Conservation (phyloP, 2,329 filamentous ascomycete species). For the Stenocarpella maydis region DNA sequence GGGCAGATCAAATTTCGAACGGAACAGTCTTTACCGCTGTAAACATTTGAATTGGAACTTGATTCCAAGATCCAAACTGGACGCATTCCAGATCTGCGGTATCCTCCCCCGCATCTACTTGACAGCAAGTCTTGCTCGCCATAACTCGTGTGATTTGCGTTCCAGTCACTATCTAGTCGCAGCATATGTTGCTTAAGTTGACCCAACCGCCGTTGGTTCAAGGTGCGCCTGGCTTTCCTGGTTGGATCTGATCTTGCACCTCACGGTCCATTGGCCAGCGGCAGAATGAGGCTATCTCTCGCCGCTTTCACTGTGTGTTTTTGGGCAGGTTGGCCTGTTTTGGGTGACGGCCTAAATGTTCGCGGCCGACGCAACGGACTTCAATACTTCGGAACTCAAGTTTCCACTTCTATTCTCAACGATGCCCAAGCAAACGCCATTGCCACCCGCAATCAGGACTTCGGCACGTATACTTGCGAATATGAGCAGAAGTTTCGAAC, state of each 20-base stretch:
- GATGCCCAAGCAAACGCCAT: conserved; percentile 62
- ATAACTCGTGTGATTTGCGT: background rate
- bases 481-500: conserved; percentile 69
- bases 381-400: conserved; percentile 68
- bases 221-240: background rate
- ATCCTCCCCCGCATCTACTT: background rate
- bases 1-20: background rate
- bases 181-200: background rate
- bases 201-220: background rate
- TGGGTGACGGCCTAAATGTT: conserved; percentile 28
- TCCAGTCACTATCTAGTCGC: background rate
- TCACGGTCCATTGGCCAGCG: background rate
- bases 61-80: background rate
- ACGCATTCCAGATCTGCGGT: background rate
- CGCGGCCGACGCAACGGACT: conserved; percentile 22
- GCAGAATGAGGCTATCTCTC: conserved; percentile 5
- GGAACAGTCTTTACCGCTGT: background rate
- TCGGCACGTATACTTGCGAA: conserved; percentile 68
- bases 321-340: background rate
- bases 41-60: background rate
- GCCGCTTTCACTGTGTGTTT: background rate
- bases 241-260: background rate
- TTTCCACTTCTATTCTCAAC: conserved; percentile 62
- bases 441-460: conserved; percentile 60
- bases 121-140: background rate